These are phyloP conservation scores for Borovskyia barvae DNA, from an alignment of 208 protist species.

Conservation along the genomic window DNA sequence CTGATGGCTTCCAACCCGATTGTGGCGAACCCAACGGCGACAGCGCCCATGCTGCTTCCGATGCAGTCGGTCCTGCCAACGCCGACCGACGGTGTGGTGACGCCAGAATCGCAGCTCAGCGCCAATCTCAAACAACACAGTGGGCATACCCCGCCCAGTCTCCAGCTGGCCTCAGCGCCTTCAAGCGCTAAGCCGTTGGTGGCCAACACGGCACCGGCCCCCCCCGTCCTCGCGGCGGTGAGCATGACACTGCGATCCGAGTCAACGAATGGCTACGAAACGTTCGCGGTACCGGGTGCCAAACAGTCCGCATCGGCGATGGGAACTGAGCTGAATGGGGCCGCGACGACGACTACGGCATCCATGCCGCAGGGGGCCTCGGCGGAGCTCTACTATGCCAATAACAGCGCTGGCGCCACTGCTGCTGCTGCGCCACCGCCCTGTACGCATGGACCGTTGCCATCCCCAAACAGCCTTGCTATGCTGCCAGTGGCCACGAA, in stretches of 20 bases:
- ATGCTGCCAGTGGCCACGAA: slow-evolving; percentile 18
- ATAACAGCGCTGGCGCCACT: slow-evolving; percentile 12
- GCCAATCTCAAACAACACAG: slow-evolving; percentile 10
- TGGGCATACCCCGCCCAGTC: slow-evolving; percentile 23
- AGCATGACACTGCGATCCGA: slow-evolving; percentile 19
- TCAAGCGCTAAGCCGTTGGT: slow-evolving; percentile 8
- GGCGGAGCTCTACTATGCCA: slow-evolving; percentile 20
- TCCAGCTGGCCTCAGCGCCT: slow-evolving; percentile 16
- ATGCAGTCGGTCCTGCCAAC: slow-evolving; percentile 9
- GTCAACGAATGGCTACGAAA: slow-evolving; percentile 20
- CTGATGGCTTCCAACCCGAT: slow-evolving; percentile 20
- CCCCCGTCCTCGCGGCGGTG: slow-evolving; percentile 11
- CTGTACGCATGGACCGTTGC: neutral
- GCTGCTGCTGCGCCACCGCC: slow-evolving; percentile 1
- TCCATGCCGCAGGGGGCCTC: neutral
- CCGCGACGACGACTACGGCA: neutral
- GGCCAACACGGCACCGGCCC: slow-evolving; percentile 21
- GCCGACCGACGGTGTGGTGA: slow-evolving; percentile 3
- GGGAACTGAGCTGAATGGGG: slow-evolving; percentile 2
- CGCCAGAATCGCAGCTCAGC: neutral
- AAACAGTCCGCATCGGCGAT: slow-evolving; percentile 2
- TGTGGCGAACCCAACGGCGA: slow-evolving; percentile 17
- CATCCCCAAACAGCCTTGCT: neutral
- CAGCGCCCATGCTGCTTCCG: slow-evolving; percentile 15
- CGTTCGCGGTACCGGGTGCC: slow-evolving; percentile 25